A percentile compares a stretch with the other conserved stretches of the same genome.
These are phyloP conservation scores for Sugiyamaella japonica DNA, from an alignment of 1,139 yeast species.

Conservation along the genomic window DNA sequence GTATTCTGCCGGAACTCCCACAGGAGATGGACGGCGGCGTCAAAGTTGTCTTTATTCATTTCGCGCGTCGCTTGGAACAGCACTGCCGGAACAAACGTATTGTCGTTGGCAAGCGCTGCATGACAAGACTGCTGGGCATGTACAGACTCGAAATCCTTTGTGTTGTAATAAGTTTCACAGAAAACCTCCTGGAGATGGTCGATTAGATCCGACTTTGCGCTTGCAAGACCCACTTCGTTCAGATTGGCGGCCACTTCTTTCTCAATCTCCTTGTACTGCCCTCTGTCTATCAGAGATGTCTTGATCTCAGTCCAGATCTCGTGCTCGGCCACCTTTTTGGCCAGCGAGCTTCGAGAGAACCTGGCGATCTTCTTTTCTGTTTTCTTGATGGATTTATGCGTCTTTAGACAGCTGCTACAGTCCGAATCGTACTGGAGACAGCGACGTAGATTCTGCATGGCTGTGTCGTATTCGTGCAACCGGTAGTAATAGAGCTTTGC, in stretches of 20 bases:
- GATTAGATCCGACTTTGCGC: constrained; percentile 25
- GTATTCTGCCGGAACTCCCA: constrained; percentile 46
- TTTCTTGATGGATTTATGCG: constrained; percentile 50
- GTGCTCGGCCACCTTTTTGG: constrained; percentile 40
- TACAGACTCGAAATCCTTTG: constrained; percentile 39
- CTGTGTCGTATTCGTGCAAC: constrained; percentile 52
- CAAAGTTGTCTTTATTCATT: constrained; percentile 45
- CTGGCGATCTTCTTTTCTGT: constrained; percentile 36
- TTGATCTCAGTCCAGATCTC: constrained; percentile 39
- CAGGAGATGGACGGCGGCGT: constrained; percentile 47
- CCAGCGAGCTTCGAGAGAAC: constrained; percentile 22
- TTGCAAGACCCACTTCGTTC: constrained; percentile 18
- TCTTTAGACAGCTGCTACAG: constrained; percentile 51
- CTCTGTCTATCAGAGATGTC: constrained; percentile 27
- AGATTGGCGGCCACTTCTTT: constrained; percentile 14
- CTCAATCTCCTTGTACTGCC: constrained; percentile 25
- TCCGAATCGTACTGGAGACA: constrained; percentile 76
- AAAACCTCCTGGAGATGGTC: constrained; percentile 45
- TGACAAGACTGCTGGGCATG: constrained; percentile 45
- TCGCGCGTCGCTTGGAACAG: constrained; percentile 49
- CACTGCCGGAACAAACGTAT: constrained; percentile 49
- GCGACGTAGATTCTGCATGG: constrained; percentile 52
- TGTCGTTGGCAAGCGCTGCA: constrained; percentile 37
- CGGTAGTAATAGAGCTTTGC: constrained; percentile 53
- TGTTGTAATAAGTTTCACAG: constrained; percentile 51